Evolutionary conservation across 2,329 filamentous ascomycete species (phyloP).

Genomic region (Talaromyces sp.): DNA sequence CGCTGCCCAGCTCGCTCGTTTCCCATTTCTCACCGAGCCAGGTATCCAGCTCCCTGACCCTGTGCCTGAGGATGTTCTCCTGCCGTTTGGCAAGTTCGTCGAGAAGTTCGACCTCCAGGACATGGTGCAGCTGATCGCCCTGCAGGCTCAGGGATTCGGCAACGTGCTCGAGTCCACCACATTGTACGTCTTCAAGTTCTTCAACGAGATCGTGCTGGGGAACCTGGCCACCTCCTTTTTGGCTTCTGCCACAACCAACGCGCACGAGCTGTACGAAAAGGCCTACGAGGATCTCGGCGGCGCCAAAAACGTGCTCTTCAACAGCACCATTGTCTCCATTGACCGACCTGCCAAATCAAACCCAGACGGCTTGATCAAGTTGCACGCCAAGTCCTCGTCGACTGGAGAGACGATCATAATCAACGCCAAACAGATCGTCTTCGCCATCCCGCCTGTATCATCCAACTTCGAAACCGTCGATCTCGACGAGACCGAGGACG

Average conservation of each 20-base stretch:
- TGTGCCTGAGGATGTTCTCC: slow-evolving; percentile 24
- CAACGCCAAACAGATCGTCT: neutral
- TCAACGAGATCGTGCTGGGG: neutral
- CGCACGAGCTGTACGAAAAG: neutral
- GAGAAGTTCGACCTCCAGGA: slow-evolving; percentile 15
- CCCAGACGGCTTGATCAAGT: neutral
- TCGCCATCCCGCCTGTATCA: neutral
- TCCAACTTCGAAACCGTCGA: neutral
- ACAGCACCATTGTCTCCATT: neutral
- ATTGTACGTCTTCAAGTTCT: neutral
- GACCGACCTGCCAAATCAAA: neutral
- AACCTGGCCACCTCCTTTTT: neutral
- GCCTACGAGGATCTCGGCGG: neutral
- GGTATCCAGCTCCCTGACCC: slow-evolving; percentile 23
- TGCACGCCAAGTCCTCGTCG: neutral
- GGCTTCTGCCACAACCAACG: neutral
- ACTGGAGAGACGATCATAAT: neutral
- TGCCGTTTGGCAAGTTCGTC: slow-evolving; percentile 25
- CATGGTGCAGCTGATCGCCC: neutral
- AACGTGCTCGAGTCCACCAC: neutral
- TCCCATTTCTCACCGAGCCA: slow-evolving; percentile 18
- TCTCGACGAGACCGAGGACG: neutral
- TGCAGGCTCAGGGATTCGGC: neutral
- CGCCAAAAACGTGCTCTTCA: neutral
- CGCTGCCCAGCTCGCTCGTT: slow-evolving; percentile 15